Evolutionary conservation across 306 rosid species (phyloP), one percentile per base, ranked within the genome.

Genomic region (Begonia masoniana): DNA sequence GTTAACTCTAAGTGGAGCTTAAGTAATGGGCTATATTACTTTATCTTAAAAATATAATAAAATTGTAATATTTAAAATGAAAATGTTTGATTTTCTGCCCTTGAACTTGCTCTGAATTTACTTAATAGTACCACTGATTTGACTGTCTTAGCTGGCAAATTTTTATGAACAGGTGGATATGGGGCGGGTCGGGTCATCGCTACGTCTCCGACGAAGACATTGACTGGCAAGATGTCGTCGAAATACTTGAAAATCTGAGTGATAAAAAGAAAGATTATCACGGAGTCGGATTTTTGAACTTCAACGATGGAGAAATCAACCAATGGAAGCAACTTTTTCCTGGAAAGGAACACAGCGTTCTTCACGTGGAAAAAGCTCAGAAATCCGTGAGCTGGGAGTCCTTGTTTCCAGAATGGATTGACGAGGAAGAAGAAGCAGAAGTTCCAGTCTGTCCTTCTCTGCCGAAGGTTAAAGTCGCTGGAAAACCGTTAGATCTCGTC

Each of bases 341-440:
- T 49, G 79, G 80, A 15, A 76, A 79, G 15, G 36, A 71, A 36
- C 74, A 79, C 51, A 66, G 60, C 47, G 84, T 65, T 55, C 59
- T 85, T 50, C 69, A 64, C 15, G 35, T 91, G 43, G 80, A 83
- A 52, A 53, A 77, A 62, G 94, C 80, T 16, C 83, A 75, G 36
- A 60, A 48, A 43, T 77, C 81, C 48, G 68, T 83, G 52, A 85
- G 94, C 14, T 91, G 97, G 97, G 84, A 78, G 12, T 78, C 92
- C 21, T 54, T 91, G 13, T 91, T 78, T 57, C 97, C 94, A 0
- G 97, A 91, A 79, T 91, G 97, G 97, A 91, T 91, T 52, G 97
- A 91, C 10, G 97, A 91, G 65, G 94, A 83, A 75, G 97, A 91
- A 43, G 96, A 81, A 62, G 67, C 81, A 10, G 84, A 69, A 46